Conservation (phyloP, 768 basidiomycete species). For the Nevesoporus exiguus region DNA sequence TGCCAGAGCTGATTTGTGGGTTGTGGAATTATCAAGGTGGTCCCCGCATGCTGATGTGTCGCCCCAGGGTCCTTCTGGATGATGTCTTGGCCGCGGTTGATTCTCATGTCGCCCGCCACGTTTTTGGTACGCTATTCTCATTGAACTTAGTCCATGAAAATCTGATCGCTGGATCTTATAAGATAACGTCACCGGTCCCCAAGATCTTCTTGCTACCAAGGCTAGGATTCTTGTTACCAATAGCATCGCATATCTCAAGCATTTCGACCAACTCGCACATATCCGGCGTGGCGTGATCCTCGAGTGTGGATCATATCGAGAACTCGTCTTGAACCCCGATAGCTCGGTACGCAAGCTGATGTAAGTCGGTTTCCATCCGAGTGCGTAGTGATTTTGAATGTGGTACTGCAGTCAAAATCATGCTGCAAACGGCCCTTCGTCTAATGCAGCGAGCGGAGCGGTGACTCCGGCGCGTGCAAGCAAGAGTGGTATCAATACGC, state of each 20-base stretch:
- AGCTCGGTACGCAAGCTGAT: no score
- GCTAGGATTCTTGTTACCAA: conserved; percentile 87
- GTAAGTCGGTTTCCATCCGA: no score
- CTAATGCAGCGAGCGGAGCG: no score
- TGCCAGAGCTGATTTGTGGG: conserved; percentile 83
- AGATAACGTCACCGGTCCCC: conserved; percentile 86
- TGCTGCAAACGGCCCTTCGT: no score
- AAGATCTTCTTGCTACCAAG: conserved; percentile 77
- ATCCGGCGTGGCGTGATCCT: conserved; percentile 80
- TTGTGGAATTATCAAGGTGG: neutral
- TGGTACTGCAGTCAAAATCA: no score
- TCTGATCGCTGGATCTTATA: conserved; percentile 7
- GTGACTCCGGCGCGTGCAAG: no score
- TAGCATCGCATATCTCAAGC: conserved; percentile 74
- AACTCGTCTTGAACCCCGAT: conserved; percentile 47
- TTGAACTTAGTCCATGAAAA: neutral
- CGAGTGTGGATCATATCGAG: conserved; percentile 65
- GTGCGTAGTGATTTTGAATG: no score
- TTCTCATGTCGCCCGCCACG: conserved; percentile 82
- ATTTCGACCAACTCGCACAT: conserved; percentile 73
- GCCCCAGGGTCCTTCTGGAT: conserved; percentile 67
- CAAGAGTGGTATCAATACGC: no score
- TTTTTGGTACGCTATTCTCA: conserved; percentile 54
- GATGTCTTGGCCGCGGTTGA: conserved; percentile 87
- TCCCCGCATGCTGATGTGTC: neutral